phyloP scores from a whole-genome alignment of 106 monocot genomes.

The Dendrobium chrysotoxum region DNA sequence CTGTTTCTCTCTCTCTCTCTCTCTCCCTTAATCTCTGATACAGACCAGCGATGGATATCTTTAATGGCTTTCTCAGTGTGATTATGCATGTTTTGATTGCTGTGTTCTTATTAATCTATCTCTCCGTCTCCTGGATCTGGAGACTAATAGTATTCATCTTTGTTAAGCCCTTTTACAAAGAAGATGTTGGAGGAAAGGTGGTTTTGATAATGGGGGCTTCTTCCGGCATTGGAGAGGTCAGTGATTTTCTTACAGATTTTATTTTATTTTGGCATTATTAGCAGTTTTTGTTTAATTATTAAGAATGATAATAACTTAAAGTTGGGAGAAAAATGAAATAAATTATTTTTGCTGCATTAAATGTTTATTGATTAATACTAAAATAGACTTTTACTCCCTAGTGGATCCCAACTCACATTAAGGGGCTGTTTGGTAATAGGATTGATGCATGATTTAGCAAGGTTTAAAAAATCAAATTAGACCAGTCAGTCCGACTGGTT shows the following conservation, averaged over 20 bases:
- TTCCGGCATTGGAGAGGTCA: conserved; percentile 86
- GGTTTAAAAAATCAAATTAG: too few relatives aligned
- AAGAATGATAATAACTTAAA: too few relatives aligned
- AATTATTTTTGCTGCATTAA: too few relatives aligned
- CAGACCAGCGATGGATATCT: conserved; percentile 15
- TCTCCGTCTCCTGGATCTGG: conserved; percentile 32
- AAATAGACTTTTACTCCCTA: too few relatives aligned
- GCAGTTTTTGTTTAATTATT: neutral
- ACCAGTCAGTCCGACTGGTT: too few relatives aligned
- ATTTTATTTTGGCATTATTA: neutral
- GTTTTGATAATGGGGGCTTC: conserved; percentile 83
- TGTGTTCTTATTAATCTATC: conserved; percentile 29
- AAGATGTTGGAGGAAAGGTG: conserved; percentile 49
- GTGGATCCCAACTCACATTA: too few relatives aligned
- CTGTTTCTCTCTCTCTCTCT: too few relatives aligned
- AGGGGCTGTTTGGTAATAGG: too few relatives aligned
- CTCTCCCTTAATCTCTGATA: too few relatives aligned
- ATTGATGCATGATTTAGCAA: too few relatives aligned
- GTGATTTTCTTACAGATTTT: neutral
- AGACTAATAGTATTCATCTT: conserved; percentile 18
- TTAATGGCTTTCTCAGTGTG: conserved; percentile 28
- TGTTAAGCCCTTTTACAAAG: conserved; percentile 33
- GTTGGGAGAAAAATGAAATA: too few relatives aligned
- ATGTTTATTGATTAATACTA: too few relatives aligned
- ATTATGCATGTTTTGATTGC: conserved; percentile 31